Evolutionary conservation across 345 rosid genomes (phyloP), one percentile per base, ranked within the genome.

Genomic region (Linum tenue): DNA sequence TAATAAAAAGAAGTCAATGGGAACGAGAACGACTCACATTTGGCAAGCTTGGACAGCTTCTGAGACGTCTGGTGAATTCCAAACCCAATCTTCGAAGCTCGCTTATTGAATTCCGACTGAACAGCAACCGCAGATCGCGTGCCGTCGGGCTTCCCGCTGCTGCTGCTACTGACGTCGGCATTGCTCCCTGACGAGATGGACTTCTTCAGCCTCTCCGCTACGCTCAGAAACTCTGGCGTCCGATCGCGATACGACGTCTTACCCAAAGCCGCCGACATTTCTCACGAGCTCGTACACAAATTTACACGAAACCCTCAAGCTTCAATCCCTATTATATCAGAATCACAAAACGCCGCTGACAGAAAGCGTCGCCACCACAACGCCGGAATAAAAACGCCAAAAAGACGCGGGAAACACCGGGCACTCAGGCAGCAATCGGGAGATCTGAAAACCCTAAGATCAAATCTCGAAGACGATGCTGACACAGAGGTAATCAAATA

Each of bases 41-140:
- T 83, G 5, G 96, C 89, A 5, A 89, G 83, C 81, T 86, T 89
- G 0, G 90, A 70, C 5, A 89, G 86, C 77, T 86, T 89, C 77
- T 85, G 92, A 14, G 96, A 89, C 17, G 96, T 85, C 69, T 89
- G 96, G 64, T 85, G 85, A 44, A 86, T 86, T 56, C 86, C 89
- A 40, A 67, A 68, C 70, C 90, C 84, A 60, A 80, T 77, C 69
- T 72, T 81, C 36, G 85, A 72, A 22, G 92, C 96, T 63, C 87
- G 82, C 64, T 56, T 81, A 60, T 67, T 82, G 71, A 89, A 89
- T 69, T 89, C 92, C 36, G 90, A 83, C 58, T 86, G 88, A 44
- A 75, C 76, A 16, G 78, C 82, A 61, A 69, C 80, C 37, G 72
- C 70, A 69, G 84, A 79, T 77, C 85, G 81, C 58, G 77, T 68